These are phyloP conservation scores for Sporothrix brasiliensis DNA, from an alignment of 2,329 filamentous ascomycete species.

Conservation along the genomic window DNA sequence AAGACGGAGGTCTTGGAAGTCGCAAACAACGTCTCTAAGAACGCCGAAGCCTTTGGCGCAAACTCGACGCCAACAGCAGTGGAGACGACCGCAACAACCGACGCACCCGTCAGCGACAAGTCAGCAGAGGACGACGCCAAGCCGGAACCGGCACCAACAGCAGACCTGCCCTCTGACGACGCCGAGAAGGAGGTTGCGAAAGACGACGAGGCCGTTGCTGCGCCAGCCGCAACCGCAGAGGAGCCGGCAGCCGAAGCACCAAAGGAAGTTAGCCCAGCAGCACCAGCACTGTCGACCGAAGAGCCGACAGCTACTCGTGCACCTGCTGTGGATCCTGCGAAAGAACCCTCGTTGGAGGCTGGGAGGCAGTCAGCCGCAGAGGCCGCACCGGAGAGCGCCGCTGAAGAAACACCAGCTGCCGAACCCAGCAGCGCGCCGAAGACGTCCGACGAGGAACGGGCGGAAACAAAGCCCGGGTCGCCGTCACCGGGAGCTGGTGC, in stretches of 20 bases:
- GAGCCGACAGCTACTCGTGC: constrained; percentile 21
- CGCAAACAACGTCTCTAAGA: constrained; percentile 20
- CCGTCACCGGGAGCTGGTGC: constrained; percentile 8
- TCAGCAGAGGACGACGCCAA: neutral
- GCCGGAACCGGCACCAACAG: neutral
- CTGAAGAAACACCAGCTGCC: neutral
- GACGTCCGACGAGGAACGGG: neutral
- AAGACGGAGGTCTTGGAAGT: neutral
- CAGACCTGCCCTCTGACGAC: neutral
- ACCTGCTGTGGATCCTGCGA: neutral
- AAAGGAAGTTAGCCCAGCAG: neutral
- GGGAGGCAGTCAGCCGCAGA: neutral
- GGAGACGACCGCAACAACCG: neutral
- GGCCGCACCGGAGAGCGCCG: neutral
- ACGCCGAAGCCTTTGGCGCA: constrained; percentile 28
- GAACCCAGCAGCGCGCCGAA: neutral
- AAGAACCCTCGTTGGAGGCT: neutral
- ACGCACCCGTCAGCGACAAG: constrained; percentile 16
- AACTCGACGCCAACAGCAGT: neutral
- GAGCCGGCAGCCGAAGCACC: constrained; percentile 22
- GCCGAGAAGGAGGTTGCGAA: constrained; percentile 1
- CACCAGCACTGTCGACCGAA: constrained; percentile 16
- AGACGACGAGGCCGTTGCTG: constrained; percentile 23
- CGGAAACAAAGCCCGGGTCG: constrained; percentile 3
- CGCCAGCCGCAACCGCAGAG: constrained; percentile 7